Evolutionary conservation across 805 yeast genomes (phyloP).

Genomic region (Kuraishia cidri): DNA sequence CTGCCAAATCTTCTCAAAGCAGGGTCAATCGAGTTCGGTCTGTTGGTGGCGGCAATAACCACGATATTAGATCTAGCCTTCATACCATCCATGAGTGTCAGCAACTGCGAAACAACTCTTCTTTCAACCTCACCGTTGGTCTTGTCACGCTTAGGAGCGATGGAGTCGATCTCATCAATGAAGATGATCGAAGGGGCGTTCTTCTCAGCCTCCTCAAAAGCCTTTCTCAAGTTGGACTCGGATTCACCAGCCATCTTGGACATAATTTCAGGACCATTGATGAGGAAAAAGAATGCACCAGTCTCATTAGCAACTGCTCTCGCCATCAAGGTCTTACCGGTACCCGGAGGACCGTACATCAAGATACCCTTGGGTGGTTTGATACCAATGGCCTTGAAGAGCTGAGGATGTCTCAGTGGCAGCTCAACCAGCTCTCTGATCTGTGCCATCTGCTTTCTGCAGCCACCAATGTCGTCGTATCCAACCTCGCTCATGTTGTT

Average conservation of each 20-base stretch:
- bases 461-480: constrained; percentile 98
- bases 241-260: constrained; percentile 99
- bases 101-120: constrained; percentile 95
- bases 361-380: constrained; percentile 98
- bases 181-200: constrained; percentile 96
- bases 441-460: constrained; percentile 99
- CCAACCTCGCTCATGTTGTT: constrained; percentile 95
- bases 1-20: constrained; percentile 82
- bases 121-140: constrained; percentile 99
- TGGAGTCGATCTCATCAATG: constrained; percentile 97
- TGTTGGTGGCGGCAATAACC: constrained; percentile 94
- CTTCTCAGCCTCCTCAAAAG: constrained; percentile 98
- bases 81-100: constrained; percentile 99
- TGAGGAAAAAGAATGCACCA: constrained; percentile 96
- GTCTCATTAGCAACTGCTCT: constrained; percentile 99
- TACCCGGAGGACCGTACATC: constrained; percentile 99
- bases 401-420: constrained; percentile 97
- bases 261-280: constrained; percentile 99
- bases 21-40: constrained; percentile 82
- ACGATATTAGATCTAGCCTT: constrained; percentile 98
- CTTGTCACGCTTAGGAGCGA: constrained; percentile 99
- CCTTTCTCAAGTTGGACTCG: constrained; percentile 93
- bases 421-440: constrained; percentile 97
- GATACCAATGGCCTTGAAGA: constrained; percentile 96
- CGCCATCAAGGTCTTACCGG: constrained; percentile 99